Base-by-base conservation (phyloP, 2,329 filamentous ascomycete genomes). In the Alternaria hordeiaustralica region DNA sequence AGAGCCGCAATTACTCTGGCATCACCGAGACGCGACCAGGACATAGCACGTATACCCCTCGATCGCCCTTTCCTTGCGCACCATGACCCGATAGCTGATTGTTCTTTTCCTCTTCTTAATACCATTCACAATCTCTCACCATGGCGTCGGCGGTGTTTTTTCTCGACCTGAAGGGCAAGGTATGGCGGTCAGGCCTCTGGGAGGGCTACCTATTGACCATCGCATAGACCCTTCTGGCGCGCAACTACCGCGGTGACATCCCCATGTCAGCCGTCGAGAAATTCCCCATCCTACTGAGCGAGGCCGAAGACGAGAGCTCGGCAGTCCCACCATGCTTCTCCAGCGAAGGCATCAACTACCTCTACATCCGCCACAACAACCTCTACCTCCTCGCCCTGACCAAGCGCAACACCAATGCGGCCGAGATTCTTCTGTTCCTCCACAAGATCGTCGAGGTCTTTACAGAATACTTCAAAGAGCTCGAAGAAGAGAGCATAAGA, bases 91-190 rank as follows among this genome's bases (percentile, higher is more conserved):
- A 23, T 69, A 65, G 60, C 55, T 55, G 21, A 20, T 49, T 30
- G 23, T 25, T 55, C 36, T 8, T 44, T 3, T 56, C 13, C 26
- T 41, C n/a, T 43, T 18, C 43, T 44, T 15, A 15, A 33, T 0
- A 53, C 2, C 51, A 56, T 13, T 10, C 12, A 25, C 9, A 43
- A 3, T 55, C 43, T 21, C 50, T 21, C 67, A 86, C 74, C 79
- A 99, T 99, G 96, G 96, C 96, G 74, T 99, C 96, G 65, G 96
- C 96, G 70, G 81, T 99, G 77, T 99, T 99, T 88, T 99, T 99
- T 82, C 91, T 99, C 77, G 96, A 99, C 82, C 88, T 99, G 73
- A 99, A 99, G 93, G 96, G 96, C 92, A 99, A 99, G 92, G 94
- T 96, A 82, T 67, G 84, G 44, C 44, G 33, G 51, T 68, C 70